Conservation (phyloP, 371 early-diverging fungal genomes). For the Mucor plumbeus region DNA sequence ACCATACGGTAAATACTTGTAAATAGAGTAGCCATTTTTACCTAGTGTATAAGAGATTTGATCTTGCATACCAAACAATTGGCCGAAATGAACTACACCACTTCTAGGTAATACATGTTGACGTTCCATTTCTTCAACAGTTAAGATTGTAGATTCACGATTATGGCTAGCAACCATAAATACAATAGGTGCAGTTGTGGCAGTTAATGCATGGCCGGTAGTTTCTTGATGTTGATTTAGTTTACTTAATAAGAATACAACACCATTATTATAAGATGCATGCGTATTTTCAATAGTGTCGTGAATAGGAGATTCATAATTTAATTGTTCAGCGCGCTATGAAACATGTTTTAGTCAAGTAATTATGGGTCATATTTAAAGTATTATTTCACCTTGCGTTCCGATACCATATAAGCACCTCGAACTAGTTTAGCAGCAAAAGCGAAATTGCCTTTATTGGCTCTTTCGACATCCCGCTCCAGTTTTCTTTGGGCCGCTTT, state of each 20-base stretch:
- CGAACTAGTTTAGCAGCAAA: constrained; percentile 94
- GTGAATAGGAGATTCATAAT: constrained; percentile 82
- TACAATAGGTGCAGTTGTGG: constrained; percentile 56
- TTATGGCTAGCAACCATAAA: constrained; percentile 95
- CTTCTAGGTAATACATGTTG: constrained; percentile 58
- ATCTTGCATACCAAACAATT: constrained; percentile 92
- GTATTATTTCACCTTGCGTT: constrained; percentile 59
- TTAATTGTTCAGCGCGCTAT: constrained; percentile 67
- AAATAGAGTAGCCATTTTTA: constrained; percentile 74
- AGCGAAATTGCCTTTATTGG: constrained; percentile 68
- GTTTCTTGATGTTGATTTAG: constrained; percentile 40
- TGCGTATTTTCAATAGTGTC: constrained; percentile 84
- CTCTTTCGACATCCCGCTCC: constrained; percentile 67
- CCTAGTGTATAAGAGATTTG: constrained; percentile 77
- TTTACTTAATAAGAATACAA: constrained; percentile 70
- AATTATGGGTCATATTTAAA: neutral
- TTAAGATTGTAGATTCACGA: constrained; percentile 72
- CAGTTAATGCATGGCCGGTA: constrained; percentile 35
- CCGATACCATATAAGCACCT: constrained; percentile 90
- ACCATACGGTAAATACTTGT: constrained; percentile 95
- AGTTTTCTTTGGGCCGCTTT: constrained; percentile 72
- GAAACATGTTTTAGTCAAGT: too few relatives aligned
- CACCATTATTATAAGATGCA: constrained; percentile 78
- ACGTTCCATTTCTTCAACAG: constrained; percentile 68
- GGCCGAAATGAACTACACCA: constrained; percentile 87